Percentiles rank a stretch among this genome's conserved stretches.
phyloP scores from a whole-genome alignment of 495 filamentous ascomycete genomes.

The Trichoderma parareesei region DNA sequence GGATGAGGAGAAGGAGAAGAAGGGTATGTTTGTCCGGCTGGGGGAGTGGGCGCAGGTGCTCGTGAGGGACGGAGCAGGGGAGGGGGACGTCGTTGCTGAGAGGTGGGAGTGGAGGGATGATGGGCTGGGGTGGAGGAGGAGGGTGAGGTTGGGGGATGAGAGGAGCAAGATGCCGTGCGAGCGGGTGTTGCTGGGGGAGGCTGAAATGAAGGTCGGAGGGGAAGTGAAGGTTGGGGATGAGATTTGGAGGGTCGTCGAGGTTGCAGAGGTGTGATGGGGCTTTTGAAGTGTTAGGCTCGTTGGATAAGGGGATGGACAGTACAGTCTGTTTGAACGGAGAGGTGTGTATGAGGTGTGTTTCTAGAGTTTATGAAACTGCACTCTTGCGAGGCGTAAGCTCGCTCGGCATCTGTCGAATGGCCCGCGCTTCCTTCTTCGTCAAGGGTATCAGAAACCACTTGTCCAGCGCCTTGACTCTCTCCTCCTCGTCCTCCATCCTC shows the following conservation, averaged over 20 bases:
- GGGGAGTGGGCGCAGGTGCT: slow-evolving; percentile 42
- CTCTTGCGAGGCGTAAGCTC: slow-evolving; percentile 23
- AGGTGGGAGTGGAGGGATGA: slow-evolving; percentile 32
- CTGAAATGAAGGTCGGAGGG: not conserved
- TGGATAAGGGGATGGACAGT: not conserved
- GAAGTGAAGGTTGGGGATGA: not conserved
- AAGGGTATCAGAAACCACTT: slow-evolving; percentile 51
- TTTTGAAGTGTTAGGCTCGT: not conserved
- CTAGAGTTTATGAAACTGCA: not conserved
- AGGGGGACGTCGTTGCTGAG: slow-evolving; percentile 28
- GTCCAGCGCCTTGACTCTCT: slow-evolving; percentile 43
- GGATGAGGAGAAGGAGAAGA: slow-evolving; percentile 19
- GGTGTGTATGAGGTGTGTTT: no score
- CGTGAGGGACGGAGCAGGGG: slow-evolving; percentile 25
- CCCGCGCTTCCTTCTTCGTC: slow-evolving; percentile 39
- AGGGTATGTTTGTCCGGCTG: slow-evolving; percentile 39
- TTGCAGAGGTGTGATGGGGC: not conserved
- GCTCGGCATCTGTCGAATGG: slow-evolving; percentile 44
- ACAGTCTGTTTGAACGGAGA: no score
- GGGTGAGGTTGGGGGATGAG: not conserved
- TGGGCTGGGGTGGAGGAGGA: not conserved
- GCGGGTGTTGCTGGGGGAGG: not conserved
- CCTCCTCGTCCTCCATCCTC: slow-evolving; percentile 39
- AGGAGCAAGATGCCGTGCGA: not conserved
- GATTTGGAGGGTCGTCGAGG: not conserved